Evolutionary conservation across 371 early-diverging fungal genomes (phyloP).

Genomic region (Circinella umbellata): DNA sequence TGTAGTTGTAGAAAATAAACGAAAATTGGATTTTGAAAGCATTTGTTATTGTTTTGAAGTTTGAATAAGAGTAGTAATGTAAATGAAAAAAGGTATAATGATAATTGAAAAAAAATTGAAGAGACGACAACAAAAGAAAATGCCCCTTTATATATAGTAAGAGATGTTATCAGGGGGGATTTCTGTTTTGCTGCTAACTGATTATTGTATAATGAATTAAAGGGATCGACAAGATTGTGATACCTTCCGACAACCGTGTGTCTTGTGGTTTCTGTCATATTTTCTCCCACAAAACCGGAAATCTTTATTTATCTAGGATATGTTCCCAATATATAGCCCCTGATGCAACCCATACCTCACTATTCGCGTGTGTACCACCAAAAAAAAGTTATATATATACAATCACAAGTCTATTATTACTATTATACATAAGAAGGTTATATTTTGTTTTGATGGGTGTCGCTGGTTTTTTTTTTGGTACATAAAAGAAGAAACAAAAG

Average conservation of each 20-base stretch:
- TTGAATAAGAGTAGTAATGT: neutral
- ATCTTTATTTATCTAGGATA: neutral
- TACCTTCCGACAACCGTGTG: slow-evolving; percentile 1
- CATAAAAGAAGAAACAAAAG: too few relatives aligned
- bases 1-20: neutral
- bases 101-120: neutral
- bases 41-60: neutral
- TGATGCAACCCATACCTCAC: slow-evolving; percentile 8
- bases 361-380: neutral
- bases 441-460: too few relatives aligned
- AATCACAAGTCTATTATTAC: too few relatives aligned
- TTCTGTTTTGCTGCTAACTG: too few relatives aligned
- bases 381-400: neutral
- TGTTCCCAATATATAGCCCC: neutral
- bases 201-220: neutral
- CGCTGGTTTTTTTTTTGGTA: too few relatives aligned
- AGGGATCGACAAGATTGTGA: slow-evolving; percentile 3
- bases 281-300: slow-evolving; percentile 7
- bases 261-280: slow-evolving; percentile 1
- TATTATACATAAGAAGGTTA: too few relatives aligned
- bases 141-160: neutral
- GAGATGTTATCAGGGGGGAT: neutral
- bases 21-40: neutral
- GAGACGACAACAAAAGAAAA: too few relatives aligned
- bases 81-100: neutral